Evolutionary conservation across 768 basidiomycete species (phyloP), one percentile per base, ranked within the genome.

Genomic region (Tremella mesenterica): DNA sequence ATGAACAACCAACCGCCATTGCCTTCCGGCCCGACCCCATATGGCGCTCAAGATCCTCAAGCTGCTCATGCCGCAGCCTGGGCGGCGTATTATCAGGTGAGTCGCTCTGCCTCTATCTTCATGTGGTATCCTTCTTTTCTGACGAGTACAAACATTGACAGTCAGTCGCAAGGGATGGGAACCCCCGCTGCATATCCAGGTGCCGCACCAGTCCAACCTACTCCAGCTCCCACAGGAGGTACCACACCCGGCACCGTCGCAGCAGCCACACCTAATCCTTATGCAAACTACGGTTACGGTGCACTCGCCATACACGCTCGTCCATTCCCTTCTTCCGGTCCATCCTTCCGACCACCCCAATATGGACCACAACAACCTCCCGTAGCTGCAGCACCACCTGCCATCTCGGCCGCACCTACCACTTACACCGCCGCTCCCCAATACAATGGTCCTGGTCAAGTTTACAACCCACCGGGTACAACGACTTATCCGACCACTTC

Each of bases 221-320:
- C n/a, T n/a, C n/a, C n/a, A n/a, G n/a, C n/a, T n/a, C n/a, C n/a
- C n/a, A n/a, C n/a, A n/a, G n/a, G n/a, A n/a, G n/a, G n/a, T n/a
- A n/a, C n/a, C n/a, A n/a, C n/a, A n/a, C n/a, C n/a, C n/a, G n/a
- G n/a, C n/a, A 38, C 31, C n/a, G 43, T 53, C 41, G 34, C 50
- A 29, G 38, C 41, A 33, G 51, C 44, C 26, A 36, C 54, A 10
- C 41, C 58, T 0, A 65, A 67, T 23, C 74, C 91, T 20, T 92
- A 91, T 67, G 87, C 88, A 1, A 90, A 90, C 69, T 92, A 92
- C 67, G 89, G 89, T 28, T 92, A 93, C 70, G 86, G 87, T 2
- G 79, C 81, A 44, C 48, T 63, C 48, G 57, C 72, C 28, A 29
- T 53, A 12, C 68, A 69, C 26, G 57, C 64, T 8, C 10, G 52